Evolutionary conservation across 2,329 filamentous ascomycete genomes (phyloP).

Genomic region (Aspergillus clavatus): DNA sequence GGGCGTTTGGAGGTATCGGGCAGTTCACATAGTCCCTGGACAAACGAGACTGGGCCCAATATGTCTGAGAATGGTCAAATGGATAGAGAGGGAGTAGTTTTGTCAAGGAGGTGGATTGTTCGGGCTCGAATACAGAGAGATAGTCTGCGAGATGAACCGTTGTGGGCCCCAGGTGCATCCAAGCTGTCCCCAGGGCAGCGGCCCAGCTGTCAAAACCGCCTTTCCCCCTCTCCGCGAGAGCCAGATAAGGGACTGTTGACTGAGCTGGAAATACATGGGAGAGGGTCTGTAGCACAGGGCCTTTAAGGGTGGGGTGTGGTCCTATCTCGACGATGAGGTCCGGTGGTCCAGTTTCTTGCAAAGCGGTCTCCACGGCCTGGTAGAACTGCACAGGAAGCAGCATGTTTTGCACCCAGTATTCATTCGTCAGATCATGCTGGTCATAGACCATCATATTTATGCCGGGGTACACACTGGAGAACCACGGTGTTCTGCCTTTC

Average conservation of each 20-base stretch:
- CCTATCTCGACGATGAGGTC: slow-evolving; percentile 24
- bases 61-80: slow-evolving; percentile 6
- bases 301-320: slow-evolving; percentile 24
- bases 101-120: slow-evolving; percentile 1
- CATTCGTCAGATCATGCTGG: neutral
- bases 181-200: slow-evolving; percentile 3
- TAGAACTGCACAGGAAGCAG: slow-evolving; percentile 33
- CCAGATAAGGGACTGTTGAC: slow-evolving; percentile 5
- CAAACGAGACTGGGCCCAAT: slow-evolving; percentile 5
- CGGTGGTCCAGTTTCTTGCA: slow-evolving; percentile 28
- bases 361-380: slow-evolving; percentile 15
- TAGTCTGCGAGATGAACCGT: neutral
- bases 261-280: slow-evolving; percentile 13
- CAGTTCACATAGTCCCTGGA: neutral
- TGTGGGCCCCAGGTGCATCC: slow-evolving; percentile 2
- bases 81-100: slow-evolving; percentile 14
- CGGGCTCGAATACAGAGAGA: neutral
- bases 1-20: neutral
- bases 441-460: slow-evolving; percentile 22
- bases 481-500: no score
- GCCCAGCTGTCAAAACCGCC: slow-evolving; percentile 1
- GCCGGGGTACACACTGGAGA: slow-evolving; percentile 20
- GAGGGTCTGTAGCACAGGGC: slow-evolving; percentile 15
- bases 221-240: slow-evolving; percentile 1
- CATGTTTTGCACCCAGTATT: slow-evolving; percentile 40